These are phyloP conservation scores for Barbarea vulgaris DNA, from an alignment of 345 rosid genomes.

Conservation along the genomic window DNA sequence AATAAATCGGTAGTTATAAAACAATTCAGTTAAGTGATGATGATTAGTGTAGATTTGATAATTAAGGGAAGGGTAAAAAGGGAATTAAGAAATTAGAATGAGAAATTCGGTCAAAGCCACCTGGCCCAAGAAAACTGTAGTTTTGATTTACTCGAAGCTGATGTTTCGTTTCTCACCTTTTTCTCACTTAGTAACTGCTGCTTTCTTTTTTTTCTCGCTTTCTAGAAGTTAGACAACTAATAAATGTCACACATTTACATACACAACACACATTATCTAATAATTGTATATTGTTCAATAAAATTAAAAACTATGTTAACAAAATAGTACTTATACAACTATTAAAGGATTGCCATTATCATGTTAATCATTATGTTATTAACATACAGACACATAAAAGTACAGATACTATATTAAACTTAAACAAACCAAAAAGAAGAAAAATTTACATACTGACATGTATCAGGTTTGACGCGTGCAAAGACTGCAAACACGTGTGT, in stretches of 20 bases:
- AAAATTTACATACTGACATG: slow-evolving; percentile 32
- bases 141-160: slow-evolving; percentile 59
- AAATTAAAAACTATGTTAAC: background rate
- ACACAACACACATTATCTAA: background rate
- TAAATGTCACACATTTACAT: slow-evolving; percentile 24
- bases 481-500: slow-evolving; percentile 38
- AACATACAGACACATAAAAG: slow-evolving; percentile 10
- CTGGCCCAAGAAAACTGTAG: slow-evolving; percentile 86
- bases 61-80: slow-evolving; percentile 16
- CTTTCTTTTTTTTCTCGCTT: slow-evolving; percentile 18
- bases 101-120: slow-evolving; percentile 64
- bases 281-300: background rate
- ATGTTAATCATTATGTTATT: slow-evolving; percentile 23
- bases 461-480: slow-evolving; percentile 46
- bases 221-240: slow-evolving; percentile 19
- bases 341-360: slow-evolving; percentile 4
- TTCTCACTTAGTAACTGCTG: slow-evolving; percentile 40
- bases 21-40: slow-evolving; percentile 1
- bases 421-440: slow-evolving; percentile 1
- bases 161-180: slow-evolving; percentile 39
- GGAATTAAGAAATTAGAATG: slow-evolving; percentile 17
- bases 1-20: background rate
- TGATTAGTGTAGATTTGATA: background rate
- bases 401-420: slow-evolving; percentile 15
- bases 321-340: background rate